A percentile compares a stretch with the other conserved stretches of the same genome.
phyloP scores from a whole-genome alignment of 2,329 filamentous ascomycete species.

The Pseudocercospora fuligena region DNA sequence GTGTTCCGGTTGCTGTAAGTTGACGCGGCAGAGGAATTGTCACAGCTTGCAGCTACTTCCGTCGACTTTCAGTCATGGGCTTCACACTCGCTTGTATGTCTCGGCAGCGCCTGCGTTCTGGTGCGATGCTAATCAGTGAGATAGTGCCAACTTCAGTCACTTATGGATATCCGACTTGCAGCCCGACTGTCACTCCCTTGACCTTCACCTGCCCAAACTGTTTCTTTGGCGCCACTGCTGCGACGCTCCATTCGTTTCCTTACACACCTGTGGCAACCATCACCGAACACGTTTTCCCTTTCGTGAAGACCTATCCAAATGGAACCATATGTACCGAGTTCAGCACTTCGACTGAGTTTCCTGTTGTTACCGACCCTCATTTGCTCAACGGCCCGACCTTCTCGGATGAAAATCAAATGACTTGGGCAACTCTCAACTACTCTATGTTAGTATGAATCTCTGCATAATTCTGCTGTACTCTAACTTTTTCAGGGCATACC shows the following conservation, averaged over 20 bases:
- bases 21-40: too few species aligned
- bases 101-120: too few species aligned
- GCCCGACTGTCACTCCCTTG: neutral
- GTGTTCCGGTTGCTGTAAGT: too few species aligned
- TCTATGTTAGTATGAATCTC: neutral
- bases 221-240: constrained; percentile 13
- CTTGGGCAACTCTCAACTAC: neutral
- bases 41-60: too few species aligned
- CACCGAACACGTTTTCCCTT: neutral
- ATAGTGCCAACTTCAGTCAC: neutral
- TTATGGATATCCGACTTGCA: neutral
- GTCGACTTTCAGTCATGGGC: too few species aligned
- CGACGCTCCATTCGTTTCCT: constrained; percentile 14
- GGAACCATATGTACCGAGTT: neutral
- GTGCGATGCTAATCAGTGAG: neutral
- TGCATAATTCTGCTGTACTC: too few species aligned
- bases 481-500: neutral
- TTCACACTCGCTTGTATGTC: too few species aligned
- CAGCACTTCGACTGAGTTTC: neutral
- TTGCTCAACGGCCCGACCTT: neutral
- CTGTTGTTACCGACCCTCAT: neutral
- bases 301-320: neutral
- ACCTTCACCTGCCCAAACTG: neutral
- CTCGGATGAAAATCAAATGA: neutral
- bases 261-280: constrained; percentile 8